phyloP scores from a whole-genome alignment of 768 basidiomycete genomes.

The Strobilomyces echinocephalus region DNA sequence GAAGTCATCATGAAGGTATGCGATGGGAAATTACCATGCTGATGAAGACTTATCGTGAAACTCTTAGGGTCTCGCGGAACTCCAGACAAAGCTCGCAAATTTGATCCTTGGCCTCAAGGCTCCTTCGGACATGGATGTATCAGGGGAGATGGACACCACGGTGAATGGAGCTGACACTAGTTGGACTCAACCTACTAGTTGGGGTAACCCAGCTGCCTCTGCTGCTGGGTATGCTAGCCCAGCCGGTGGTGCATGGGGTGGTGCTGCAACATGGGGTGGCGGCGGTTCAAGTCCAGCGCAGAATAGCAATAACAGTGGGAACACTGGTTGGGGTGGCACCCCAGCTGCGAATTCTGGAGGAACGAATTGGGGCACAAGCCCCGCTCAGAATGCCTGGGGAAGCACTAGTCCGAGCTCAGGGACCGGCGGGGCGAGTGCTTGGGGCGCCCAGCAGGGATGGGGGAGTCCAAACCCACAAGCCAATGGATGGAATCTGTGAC shows the following conservation, averaged over 20 bases:
- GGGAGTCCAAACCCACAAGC: slow-evolving; percentile 45
- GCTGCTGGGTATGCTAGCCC: slow-evolving; percentile 32
- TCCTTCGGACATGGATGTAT: slow-evolving; percentile 52
- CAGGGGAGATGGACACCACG: slow-evolving; percentile 33
- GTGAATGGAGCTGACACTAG: slow-evolving; percentile 23
- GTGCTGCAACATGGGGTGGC: slow-evolving; percentile 22
- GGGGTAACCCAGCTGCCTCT: slow-evolving; percentile 28
- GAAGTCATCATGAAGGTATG: slow-evolving; percentile 83
- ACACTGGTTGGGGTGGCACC: slow-evolving; percentile 19
- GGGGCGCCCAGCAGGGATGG: slow-evolving; percentile 43
- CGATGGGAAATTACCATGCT: neutral
- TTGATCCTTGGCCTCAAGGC: slow-evolving; percentile 71
- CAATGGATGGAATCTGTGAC: slow-evolving; percentile 50
- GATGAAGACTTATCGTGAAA: neutral
- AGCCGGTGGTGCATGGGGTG: slow-evolving; percentile 29
- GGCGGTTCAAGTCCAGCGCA: slow-evolving; percentile 24
- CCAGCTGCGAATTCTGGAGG: slow-evolving; percentile 25
- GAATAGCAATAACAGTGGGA: slow-evolving; percentile 18
- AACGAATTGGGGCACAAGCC: slow-evolving; percentile 30
- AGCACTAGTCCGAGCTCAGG: slow-evolving; percentile 29
- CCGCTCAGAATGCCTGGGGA: slow-evolving; percentile 35
- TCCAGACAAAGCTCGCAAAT: slow-evolving; percentile 77
- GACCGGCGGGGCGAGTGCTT: slow-evolving; percentile 14
- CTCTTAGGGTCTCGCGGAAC: slow-evolving; percentile 64
- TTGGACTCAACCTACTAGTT: slow-evolving; percentile 21